phyloP scores from a whole-genome alignment of 129 eudicot genomes.

The Ambrosia artemisiifolia region DNA sequence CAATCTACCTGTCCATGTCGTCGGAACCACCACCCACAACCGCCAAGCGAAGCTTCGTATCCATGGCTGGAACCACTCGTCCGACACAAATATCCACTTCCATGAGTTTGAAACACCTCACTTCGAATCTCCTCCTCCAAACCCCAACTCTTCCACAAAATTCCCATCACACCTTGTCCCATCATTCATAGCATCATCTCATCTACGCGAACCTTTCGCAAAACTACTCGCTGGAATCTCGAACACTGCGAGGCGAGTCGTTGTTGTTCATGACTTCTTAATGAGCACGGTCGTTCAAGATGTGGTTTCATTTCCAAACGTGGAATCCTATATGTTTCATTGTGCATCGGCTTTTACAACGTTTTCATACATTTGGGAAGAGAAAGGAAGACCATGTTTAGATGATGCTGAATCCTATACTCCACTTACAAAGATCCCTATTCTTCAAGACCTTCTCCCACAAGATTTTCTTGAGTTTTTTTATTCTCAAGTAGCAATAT shows the following conservation, averaged over 20 bases:
- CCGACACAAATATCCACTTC: conserved; percentile 28
- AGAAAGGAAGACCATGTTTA: conserved; percentile 33
- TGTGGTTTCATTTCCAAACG: conserved; percentile 24
- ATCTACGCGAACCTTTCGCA: conserved; percentile 41
- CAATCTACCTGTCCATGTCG: conserved; percentile 50
- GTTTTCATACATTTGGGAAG: conserved; percentile 38
- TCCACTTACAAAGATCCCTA: conserved; percentile 27
- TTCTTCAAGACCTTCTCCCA: conserved; percentile 20
- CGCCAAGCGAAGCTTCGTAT: conserved; percentile 49
- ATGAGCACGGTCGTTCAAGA: conserved; percentile 44
- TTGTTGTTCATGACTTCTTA: conserved; percentile 44
- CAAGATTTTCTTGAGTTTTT: conserved; percentile 25
- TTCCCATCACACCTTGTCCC: conserved; percentile 51
- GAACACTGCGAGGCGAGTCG: neutral
- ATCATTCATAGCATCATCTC: conserved; percentile 23
- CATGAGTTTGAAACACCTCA: conserved; percentile 41
- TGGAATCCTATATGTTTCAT: conserved; percentile 37
- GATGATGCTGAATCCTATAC: conserved; percentile 12
- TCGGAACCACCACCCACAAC: conserved; percentile 48
- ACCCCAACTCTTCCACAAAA: conserved; percentile 27
- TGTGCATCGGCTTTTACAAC: conserved; percentile 33
- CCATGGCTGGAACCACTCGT: conserved; percentile 23
- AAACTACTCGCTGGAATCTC: conserved; percentile 10
- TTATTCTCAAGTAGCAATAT: neutral
- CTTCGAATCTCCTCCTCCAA: conserved; percentile 37